A percentile compares a stretch with the other conserved stretches of the same genome.
phyloP scores from a whole-genome alignment of 2,329 filamentous ascomycete species.

The Penicillium hordei region DNA sequence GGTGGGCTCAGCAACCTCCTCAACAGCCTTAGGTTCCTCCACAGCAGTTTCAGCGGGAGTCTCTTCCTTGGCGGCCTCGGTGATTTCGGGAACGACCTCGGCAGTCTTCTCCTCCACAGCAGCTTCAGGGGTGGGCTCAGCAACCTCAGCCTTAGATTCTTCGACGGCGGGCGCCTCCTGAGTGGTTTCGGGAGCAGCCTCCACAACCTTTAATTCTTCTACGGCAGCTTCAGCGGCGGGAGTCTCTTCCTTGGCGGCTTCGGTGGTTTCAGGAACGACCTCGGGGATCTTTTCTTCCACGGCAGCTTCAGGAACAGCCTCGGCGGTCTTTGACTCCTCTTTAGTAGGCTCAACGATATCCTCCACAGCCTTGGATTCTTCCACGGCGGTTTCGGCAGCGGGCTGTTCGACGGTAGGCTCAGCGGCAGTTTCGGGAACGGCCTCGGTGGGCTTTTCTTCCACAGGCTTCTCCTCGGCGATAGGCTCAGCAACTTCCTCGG shows the following conservation, averaged over 20 bases:
- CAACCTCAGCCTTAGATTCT: neutral
- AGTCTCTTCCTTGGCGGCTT: slow-evolving; percentile 9
- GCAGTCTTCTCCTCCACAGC: slow-evolving; percentile 4
- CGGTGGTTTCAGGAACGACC: neutral
- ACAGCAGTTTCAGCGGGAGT: slow-evolving; percentile 3
- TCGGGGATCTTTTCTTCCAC: slow-evolving; percentile 10
- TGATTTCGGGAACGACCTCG: neutral
- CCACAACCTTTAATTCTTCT: neutral
- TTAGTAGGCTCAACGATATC: slow-evolving; percentile 1
- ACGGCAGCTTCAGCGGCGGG: slow-evolving; percentile 2
- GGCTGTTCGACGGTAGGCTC: slow-evolving; percentile 3
- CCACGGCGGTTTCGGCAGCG: neutral
- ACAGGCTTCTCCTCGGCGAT: neutral
- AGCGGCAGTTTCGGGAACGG: slow-evolving; percentile 8
- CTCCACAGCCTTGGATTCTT: slow-evolving; percentile 11
- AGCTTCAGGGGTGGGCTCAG: neutral
- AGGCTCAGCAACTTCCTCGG: neutral
- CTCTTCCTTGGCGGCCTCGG: slow-evolving; percentile 8
- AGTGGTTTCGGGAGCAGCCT: neutral
- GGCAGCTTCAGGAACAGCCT: neutral
- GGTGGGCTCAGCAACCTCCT: neutral
- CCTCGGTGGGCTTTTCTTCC: slow-evolving; percentile 2
- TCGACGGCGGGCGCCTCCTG: neutral
- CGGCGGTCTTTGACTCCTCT: neutral
- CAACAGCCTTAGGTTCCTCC: neutral